These are phyloP conservation scores for Calonectria pseudoreteaudii DNA, from an alignment of 2,329 filamentous ascomycete species.

Conservation along the genomic window DNA sequence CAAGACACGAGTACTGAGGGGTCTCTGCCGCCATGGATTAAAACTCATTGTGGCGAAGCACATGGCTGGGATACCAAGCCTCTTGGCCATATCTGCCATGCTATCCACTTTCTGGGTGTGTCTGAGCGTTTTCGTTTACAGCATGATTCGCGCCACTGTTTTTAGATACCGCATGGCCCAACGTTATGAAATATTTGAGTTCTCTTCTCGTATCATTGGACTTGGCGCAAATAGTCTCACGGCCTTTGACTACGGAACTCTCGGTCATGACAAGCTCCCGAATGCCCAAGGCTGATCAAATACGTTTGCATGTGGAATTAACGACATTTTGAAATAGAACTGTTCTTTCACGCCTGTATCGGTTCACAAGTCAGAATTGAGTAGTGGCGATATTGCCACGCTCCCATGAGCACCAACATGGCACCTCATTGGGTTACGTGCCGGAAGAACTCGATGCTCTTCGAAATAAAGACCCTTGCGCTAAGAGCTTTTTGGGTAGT, in stretches of 20 bases:
- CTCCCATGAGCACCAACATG: background rate
- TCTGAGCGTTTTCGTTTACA: background rate
- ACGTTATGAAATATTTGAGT: background rate
- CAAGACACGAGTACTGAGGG: background rate
- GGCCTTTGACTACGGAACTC: background rate
- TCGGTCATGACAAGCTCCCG: background rate
- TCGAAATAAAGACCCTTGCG: background rate
- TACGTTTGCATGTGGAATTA: background rate
- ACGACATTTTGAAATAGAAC: background rate
- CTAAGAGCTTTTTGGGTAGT: background rate
- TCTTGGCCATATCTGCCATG: background rate
- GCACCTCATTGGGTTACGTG: background rate
- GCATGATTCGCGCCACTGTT: background rate
- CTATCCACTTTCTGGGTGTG: conserved; percentile 9
- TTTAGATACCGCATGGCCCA: background rate
- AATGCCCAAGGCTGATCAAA: background rate
- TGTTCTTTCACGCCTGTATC: background rate
- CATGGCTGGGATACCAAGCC: conserved; percentile 14
- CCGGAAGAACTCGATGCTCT: background rate
- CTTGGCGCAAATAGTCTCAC: background rate
- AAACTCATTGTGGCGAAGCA: conserved; percentile 22
- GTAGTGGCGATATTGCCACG: background rate
- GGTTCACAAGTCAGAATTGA: background rate
- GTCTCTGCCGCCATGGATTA: background rate
- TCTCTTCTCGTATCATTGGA: background rate